A percentile compares a stretch with the other conserved stretches of the same genome.
Conservation (phyloP, 768 basidiomycete genomes). For the Holtermannia corniformis region DNA sequence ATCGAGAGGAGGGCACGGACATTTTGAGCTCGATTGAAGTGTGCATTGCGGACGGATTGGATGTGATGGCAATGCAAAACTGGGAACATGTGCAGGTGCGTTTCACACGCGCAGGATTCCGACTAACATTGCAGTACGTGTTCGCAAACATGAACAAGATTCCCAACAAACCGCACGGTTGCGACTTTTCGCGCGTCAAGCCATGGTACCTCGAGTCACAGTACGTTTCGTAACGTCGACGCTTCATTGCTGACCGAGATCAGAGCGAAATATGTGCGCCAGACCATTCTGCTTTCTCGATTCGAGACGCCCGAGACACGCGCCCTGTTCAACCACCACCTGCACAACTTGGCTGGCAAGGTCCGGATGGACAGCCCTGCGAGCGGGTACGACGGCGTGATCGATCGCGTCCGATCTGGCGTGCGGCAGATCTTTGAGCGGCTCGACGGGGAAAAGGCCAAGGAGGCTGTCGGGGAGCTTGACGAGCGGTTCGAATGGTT, state of each 20-base stretch:
- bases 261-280: conserved; percentile 77
- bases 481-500: conserved; percentile 83
- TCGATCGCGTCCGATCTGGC: conserved; percentile 61
- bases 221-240: conserved; percentile 48
- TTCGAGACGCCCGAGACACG: conserved; percentile 85
- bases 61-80: conserved; percentile 93
- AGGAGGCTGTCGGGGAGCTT: conserved; percentile 59
- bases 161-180: conserved; percentile 84
- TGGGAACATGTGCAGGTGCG: conserved; percentile 94
- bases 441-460: conserved; percentile 18
- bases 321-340: conserved; percentile 59
- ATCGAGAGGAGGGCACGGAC: conserved; percentile 88
- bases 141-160: conserved; percentile 75
- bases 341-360: conserved; percentile 81
- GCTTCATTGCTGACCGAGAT: neutral
- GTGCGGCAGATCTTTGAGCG: conserved; percentile 59
- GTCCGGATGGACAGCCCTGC: conserved; percentile 50
- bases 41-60: conserved; percentile 81
- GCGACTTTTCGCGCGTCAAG: conserved; percentile 94
- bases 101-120: neutral
- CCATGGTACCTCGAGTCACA: conserved; percentile 95
- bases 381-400: conserved; percentile 58
- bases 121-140: conserved; percentile 54
- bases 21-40: conserved; percentile 90
- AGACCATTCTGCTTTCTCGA: conserved; percentile 75